phyloP scores from a whole-genome alignment of 352 stramenopile species.

The Aphanomyces stellatus region DNA sequence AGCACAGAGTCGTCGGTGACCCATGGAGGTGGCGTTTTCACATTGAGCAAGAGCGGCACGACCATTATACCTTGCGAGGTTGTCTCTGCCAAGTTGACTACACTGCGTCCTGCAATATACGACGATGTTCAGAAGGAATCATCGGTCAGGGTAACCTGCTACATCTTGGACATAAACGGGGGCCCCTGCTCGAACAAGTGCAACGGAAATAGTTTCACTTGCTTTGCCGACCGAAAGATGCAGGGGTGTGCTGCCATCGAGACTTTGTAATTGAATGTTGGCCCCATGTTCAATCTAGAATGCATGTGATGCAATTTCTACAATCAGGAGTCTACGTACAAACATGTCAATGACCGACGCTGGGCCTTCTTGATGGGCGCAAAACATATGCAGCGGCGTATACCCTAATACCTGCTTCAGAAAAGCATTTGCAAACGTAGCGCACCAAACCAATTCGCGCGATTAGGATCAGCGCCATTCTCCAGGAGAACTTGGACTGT shows the following conservation, averaged over 20 bases:
- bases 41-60: slow-evolving; percentile 71
- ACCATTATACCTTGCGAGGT: slow-evolving; percentile 74
- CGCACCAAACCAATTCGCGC: slow-evolving; percentile 66
- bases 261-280: slow-evolving; percentile 69
- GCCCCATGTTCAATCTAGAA: slow-evolving; percentile 66
- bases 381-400: slow-evolving; percentile 78
- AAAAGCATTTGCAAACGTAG: background rate
- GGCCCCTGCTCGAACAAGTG: slow-evolving; percentile 60
- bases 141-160: slow-evolving; percentile 34
- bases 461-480: slow-evolving; percentile 67
- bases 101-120: slow-evolving; percentile 30
- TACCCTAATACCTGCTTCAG: slow-evolving; percentile 36
- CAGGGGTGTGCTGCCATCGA: slow-evolving; percentile 76
- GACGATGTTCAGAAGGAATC: too few relatives aligned
- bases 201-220: slow-evolving; percentile 60
- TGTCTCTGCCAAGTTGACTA: slow-evolving; percentile 75
- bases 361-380: slow-evolving; percentile 63
- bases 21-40: slow-evolving; percentile 50
- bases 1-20: slow-evolving; percentile 56
- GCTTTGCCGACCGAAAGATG: slow-evolving; percentile 68
- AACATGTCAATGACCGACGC: slow-evolving; percentile 66
- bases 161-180: slow-evolving; percentile 73
- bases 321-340: slow-evolving; percentile 35
- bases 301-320: background rate
- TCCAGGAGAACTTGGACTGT: slow-evolving; percentile 75